A percentile compares a stretch with the other conserved stretches of the same genome.
Evolutionary conservation across 2,329 filamentous ascomycete genomes (phyloP).

Genomic region (Corinectria fuckeliana): DNA sequence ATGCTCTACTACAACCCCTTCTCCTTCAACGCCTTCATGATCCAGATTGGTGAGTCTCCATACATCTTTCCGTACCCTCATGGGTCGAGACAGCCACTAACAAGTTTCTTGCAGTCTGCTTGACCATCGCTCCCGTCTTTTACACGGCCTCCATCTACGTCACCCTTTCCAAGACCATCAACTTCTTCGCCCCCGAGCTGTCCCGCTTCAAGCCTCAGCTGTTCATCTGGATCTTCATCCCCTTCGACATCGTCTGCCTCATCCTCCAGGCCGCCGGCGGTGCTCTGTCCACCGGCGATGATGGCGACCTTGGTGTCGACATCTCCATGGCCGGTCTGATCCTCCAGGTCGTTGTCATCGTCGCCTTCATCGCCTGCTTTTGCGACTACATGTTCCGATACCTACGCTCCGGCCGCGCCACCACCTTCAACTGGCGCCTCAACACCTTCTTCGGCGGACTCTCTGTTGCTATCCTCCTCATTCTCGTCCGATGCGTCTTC

Average conservation of each 20-base stretch:
- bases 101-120: constrained; percentile 50
- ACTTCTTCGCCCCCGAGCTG: constrained; percentile 48
- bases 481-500: constrained; percentile 68
- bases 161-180: constrained; percentile 56
- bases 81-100: not conserved
- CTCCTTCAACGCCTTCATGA: constrained; percentile 64
- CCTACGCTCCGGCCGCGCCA: constrained; percentile 37
- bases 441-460: constrained; percentile 60
- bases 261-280: constrained; percentile 64
- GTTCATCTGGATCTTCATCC: constrained; percentile 59
- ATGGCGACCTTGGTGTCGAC: constrained; percentile 46
- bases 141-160: constrained; percentile 71
- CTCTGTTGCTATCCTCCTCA: constrained; percentile 59
- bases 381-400: constrained; percentile 58
- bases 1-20: constrained; percentile 65
- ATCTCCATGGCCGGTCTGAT: constrained; percentile 59
- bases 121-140: constrained; percentile 57
- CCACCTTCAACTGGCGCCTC: constrained; percentile 39
- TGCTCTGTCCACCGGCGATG: constrained; percentile 54
- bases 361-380: constrained; percentile 57
- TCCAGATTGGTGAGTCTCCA: constrained; percentile 63
- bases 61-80: not conserved
- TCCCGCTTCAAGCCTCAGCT: constrained; percentile 52
- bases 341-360: constrained; percentile 64
- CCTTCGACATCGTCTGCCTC: constrained; percentile 63